Evolutionary conservation across 2,329 filamentous ascomycete genomes (phyloP).

Genomic region (Huntiella omanensis): DNA sequence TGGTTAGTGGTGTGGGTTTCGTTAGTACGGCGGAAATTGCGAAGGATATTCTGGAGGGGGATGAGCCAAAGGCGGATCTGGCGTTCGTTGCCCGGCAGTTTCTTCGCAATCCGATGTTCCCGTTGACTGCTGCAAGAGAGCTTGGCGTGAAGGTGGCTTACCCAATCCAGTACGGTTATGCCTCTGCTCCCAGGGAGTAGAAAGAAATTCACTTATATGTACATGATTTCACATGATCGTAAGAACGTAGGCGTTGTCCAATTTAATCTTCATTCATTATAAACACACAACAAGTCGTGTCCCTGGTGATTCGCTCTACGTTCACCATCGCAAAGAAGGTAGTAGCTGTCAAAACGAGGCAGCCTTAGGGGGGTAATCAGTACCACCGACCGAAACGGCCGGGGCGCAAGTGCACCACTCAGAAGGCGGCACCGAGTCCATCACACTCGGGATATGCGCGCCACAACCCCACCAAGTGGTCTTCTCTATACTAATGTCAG

Average conservation of each 20-base stretch:
- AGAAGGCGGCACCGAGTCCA: slow-evolving; percentile 36
- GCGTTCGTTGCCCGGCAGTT: slow-evolving; percentile 61
- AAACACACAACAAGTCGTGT: too few species aligned
- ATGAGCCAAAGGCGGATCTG: slow-evolving; percentile 40
- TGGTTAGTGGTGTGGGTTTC: slow-evolving; percentile 56
- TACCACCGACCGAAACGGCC: slow-evolving; percentile 38
- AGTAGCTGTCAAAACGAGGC: slow-evolving; percentile 9
- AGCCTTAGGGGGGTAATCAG: slow-evolving; percentile 44
- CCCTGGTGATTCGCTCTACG: background rate
- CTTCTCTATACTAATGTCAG: slow-evolving; percentile 25
- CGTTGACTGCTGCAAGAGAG: slow-evolving; percentile 53
- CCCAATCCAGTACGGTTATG: slow-evolving; percentile 42
- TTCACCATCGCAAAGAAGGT: background rate
- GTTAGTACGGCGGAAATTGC: slow-evolving; percentile 55
- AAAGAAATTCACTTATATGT: too few species aligned
- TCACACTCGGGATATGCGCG: slow-evolving; percentile 38
- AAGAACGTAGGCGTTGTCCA: too few species aligned
- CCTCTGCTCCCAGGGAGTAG: too few species aligned
- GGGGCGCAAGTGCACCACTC: slow-evolving; percentile 50
- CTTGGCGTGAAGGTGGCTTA: slow-evolving; percentile 51
- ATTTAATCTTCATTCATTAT: too few species aligned
- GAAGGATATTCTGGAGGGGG: slow-evolving; percentile 33
- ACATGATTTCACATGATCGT: too few species aligned
- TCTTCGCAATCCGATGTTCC: slow-evolving; percentile 63
- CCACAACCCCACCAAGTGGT: slow-evolving; percentile 48